Conservation (phyloP, 495 filamentous ascomycete species). For the Neurospora tetrasperma region DNA sequence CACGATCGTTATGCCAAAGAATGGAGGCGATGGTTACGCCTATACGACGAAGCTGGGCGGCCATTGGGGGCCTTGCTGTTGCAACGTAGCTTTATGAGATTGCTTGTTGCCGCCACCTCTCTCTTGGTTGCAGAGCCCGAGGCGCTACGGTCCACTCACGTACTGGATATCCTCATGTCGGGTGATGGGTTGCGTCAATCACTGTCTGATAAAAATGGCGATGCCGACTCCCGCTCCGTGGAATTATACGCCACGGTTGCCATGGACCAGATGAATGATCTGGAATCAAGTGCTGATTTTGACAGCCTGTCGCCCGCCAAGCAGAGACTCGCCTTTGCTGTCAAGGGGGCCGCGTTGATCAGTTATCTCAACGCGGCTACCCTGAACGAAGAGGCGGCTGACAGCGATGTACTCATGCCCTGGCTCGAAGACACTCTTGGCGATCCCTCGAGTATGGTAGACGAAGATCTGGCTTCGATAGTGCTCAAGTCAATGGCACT, state of each 20-base stretch:
- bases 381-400: constrained; percentile 67
- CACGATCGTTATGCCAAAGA: constrained; percentile 45
- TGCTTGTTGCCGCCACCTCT: constrained; percentile 70
- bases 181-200: constrained; percentile 27
- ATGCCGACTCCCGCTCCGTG: constrained; percentile 45
- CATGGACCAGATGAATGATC: constrained; percentile 66
- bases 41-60: constrained; percentile 66
- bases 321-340: constrained; percentile 73
- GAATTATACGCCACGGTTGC: constrained; percentile 66
- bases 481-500: constrained; percentile 75
- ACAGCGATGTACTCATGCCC: constrained; percentile 65
- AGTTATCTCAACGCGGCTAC: constrained; percentile 78
- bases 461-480: constrained; percentile 58
- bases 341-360: constrained; percentile 71
- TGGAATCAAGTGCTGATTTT: constrained; percentile 88
- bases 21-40: constrained; percentile 75
- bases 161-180: constrained; percentile 69
- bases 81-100: constrained; percentile 73
- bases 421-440: constrained; percentile 77
- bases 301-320: constrained; percentile 78
- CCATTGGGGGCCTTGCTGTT: constrained; percentile 89
- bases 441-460: constrained; percentile 72
- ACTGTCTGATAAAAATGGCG: constrained; percentile 28
- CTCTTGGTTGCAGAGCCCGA: constrained; percentile 53
- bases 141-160: constrained; percentile 46